Evolutionary conservation across 176 grass and related monocot genomes (phyloP).

Genomic region (Oryza punctata): DNA sequence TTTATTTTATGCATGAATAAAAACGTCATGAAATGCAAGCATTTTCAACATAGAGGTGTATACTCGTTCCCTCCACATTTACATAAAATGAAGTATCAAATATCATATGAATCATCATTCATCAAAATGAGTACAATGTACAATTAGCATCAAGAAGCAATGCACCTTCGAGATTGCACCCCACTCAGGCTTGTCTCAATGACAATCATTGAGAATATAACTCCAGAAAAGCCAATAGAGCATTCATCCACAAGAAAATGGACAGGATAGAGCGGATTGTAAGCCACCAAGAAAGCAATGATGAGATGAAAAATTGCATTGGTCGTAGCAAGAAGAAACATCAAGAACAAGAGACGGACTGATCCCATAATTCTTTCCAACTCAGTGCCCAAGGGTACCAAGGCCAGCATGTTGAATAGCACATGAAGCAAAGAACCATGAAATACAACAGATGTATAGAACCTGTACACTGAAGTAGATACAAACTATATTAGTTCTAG

Average conservation of each 20-base stretch:
- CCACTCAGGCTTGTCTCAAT: constrained; percentile 95
- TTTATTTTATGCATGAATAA: constrained; percentile 5
- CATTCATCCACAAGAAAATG: constrained; percentile 73
- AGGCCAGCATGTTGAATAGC: constrained; percentile 94
- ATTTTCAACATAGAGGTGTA: not conserved
- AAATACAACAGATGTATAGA: constrained; percentile 88
- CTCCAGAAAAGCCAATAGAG: constrained; percentile 94
- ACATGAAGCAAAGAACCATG: constrained; percentile 93
- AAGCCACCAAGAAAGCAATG: constrained; percentile 69
- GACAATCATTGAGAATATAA: constrained; percentile 98
- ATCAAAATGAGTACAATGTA: constrained; percentile 19
- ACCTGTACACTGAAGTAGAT: constrained; percentile 79
- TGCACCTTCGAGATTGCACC: constrained; percentile 80
- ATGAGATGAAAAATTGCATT: constrained; percentile 90
- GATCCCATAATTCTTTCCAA: constrained; percentile 99
- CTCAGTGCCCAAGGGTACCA: constrained; percentile 83
- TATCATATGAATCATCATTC: not conserved
- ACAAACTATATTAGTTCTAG: constrained; percentile 35
- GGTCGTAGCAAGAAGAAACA: constrained; percentile 81
- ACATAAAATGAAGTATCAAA: not conserved
- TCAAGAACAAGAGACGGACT: constrained; percentile 86
- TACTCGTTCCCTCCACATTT: not conserved
- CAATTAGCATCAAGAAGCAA: constrained; percentile 8
- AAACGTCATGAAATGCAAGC: not conserved
- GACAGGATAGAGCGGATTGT: constrained; percentile 65